phyloP scores from a whole-genome alignment of 306 rosid species.

The Corylus americana region DNA sequence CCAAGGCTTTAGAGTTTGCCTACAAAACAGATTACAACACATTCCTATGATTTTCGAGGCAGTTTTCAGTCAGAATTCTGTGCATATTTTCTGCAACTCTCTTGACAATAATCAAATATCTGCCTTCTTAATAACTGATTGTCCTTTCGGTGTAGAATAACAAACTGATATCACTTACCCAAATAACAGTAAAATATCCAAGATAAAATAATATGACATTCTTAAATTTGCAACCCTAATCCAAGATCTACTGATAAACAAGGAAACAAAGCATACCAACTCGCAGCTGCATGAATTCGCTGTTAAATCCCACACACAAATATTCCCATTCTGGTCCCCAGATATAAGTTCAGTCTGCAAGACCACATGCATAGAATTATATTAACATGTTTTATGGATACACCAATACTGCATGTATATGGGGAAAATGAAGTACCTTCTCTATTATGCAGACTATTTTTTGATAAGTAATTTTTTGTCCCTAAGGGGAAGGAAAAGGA shows the following conservation, averaged over 20 bases:
- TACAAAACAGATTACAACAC: not conserved
- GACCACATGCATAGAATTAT: slow-evolving; percentile 22
- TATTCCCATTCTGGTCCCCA: slow-evolving; percentile 98
- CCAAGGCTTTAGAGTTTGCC: not conserved
- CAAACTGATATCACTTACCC: not conserved
- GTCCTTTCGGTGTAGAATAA: not conserved
- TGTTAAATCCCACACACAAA: slow-evolving; percentile 99
- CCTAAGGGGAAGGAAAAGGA: too few species aligned
- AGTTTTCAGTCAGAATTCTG: not conserved
- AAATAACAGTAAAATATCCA: not conserved
- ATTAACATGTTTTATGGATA: not conserved
- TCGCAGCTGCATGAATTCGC: slow-evolving; percentile 99
- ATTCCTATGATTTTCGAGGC: not conserved
- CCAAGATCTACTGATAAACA: slow-evolving; percentile 11
- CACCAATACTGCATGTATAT: not conserved
- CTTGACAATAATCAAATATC: not conserved
- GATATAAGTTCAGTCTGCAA: slow-evolving; percentile 93
- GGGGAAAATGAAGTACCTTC: not conserved
- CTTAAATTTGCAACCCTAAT: slow-evolving; percentile 13
- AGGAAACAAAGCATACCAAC: slow-evolving; percentile 53
- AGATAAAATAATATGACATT: not conserved
- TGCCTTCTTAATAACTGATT: not conserved
- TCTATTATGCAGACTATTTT: not conserved
- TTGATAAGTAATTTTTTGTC: too few species aligned
- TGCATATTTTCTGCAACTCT: not conserved